Conservation (phyloP, 192 early-diverging fungal genomes). For the Lunasporangiospora selenospora region DNA sequence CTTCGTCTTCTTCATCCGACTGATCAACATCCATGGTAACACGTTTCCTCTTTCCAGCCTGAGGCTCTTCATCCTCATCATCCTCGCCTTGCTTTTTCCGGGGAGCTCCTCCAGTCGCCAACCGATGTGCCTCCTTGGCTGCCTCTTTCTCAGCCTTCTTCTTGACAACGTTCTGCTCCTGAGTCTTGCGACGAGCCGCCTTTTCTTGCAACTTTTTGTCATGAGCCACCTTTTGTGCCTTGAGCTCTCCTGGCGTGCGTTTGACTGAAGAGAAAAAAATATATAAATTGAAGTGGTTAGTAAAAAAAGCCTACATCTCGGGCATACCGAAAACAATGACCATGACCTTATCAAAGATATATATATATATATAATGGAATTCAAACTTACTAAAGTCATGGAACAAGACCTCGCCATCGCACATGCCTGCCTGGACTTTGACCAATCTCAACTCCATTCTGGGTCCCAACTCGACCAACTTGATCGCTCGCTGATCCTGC, state of each 20-base stretch:
- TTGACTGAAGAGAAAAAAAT: conserved; percentile 52
- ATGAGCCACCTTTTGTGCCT: conserved; percentile 63
- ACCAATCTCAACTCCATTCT: conserved; percentile 84
- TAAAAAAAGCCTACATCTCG: background rate
- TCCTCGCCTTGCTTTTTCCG: conserved; percentile 43
- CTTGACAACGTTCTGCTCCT: conserved; percentile 83
- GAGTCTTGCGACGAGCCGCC: conserved; percentile 76
- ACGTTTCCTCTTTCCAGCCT: conserved; percentile 49
- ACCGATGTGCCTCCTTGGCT: conserved; percentile 62
- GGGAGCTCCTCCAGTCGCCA: conserved; percentile 49
- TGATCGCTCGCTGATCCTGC: conserved; percentile 85
- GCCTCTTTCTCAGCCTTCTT: conserved; percentile 72
- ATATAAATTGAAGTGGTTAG: background rate
- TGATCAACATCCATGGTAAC: conserved; percentile 42
- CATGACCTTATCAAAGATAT: background rate
- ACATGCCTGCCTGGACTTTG: conserved; percentile 91
- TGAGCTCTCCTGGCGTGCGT: conserved; percentile 78
- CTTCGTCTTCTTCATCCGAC: conserved; percentile 33
- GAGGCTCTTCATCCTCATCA: conserved; percentile 20
- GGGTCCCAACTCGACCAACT: conserved; percentile 90
- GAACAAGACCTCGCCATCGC: conserved; percentile 92
- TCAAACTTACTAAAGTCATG: conserved; percentile 76
- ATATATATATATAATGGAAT: background rate
- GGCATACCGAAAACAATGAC: conserved; percentile 11
- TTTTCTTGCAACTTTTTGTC: conserved; percentile 68